These are phyloP conservation scores for Larix kaempferi DNA, from an alignment of 75 land plant species.

Conservation along the genomic window DNA sequence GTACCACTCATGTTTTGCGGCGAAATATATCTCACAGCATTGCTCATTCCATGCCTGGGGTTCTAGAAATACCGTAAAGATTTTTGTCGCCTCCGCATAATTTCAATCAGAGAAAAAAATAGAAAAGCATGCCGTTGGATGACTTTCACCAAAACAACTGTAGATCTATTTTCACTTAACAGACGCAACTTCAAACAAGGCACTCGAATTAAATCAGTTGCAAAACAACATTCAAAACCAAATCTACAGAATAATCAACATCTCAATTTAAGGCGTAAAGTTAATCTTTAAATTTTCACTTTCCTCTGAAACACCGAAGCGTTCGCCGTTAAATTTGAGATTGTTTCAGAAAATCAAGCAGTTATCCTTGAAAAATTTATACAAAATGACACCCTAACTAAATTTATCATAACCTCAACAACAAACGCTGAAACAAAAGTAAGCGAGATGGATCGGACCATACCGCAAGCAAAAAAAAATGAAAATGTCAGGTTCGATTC, in stretches of 20 bases:
- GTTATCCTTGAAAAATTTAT: not conserved
- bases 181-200: not conserved
- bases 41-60: not conserved
- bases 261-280: not conserved
- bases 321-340: conserved; percentile 1
- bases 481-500: not conserved
- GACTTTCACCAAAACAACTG: conserved; percentile 1
- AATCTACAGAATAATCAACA: not conserved
- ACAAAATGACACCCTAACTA: conserved; percentile 1
- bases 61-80: not conserved
- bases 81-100: conserved; percentile 4
- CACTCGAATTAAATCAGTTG: not conserved
- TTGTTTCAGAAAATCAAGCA: not conserved
- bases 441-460: conserved; percentile 1
- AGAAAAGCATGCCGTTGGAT: not conserved
- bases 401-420: not conserved
- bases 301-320: too few species aligned
- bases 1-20: conserved; percentile 4
- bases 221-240: not conserved
- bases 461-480: not conserved
- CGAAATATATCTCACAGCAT: conserved; percentile 1
- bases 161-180: not conserved
- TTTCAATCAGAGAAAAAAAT: not conserved
- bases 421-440: not conserved
- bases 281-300: not conserved